phyloP scores from a whole-genome alignment of 2,329 filamentous ascomycete genomes.

The Teratosphaeriaceae sp. region DNA sequence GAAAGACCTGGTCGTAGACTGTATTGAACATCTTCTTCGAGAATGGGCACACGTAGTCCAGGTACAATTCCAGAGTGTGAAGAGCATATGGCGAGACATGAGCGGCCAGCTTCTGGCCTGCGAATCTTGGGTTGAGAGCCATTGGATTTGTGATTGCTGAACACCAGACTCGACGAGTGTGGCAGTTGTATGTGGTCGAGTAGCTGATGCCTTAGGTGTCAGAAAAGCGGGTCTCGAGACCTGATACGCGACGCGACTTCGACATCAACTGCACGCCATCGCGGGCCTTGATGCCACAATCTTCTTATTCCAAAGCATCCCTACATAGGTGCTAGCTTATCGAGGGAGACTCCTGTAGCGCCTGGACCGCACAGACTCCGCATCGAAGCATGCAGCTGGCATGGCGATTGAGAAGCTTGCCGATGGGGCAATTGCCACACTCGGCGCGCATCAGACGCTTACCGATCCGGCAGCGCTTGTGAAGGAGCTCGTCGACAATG shows the following conservation, averaged over 20 bases:
- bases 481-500: conserved; percentile 74
- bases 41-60: conserved; percentile 68
- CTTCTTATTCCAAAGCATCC: too few relatives aligned
- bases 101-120: conserved; percentile 60
- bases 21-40: conserved; percentile 71
- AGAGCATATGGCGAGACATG: conserved; percentile 35
- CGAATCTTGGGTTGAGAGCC: conserved; percentile 72
- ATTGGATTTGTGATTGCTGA: too few relatives aligned
- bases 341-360: too few relatives aligned
- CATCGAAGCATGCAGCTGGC: conserved; percentile 15
- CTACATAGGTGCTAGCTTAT: too few relatives aligned
- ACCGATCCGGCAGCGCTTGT: conserved; percentile 55
- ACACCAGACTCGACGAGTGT: too few relatives aligned
- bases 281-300: too few relatives aligned
- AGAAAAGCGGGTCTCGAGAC: too few relatives aligned
- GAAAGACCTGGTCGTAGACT: conserved; percentile 59
- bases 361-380: too few relatives aligned
- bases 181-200: too few relatives aligned
- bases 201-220: too few relatives aligned
- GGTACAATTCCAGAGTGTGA: conserved; percentile 51
- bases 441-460: conserved; percentile 57
- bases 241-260: too few relatives aligned
- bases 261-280: too few relatives aligned
- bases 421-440: conserved; percentile 41
- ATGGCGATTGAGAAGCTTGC: conserved; percentile 39